Evolutionary conservation across 2,329 filamentous ascomycete species (phyloP), one percentile per base, ranked within the genome.

Genomic region (Neofusicoccum kwambonambiense): DNA sequence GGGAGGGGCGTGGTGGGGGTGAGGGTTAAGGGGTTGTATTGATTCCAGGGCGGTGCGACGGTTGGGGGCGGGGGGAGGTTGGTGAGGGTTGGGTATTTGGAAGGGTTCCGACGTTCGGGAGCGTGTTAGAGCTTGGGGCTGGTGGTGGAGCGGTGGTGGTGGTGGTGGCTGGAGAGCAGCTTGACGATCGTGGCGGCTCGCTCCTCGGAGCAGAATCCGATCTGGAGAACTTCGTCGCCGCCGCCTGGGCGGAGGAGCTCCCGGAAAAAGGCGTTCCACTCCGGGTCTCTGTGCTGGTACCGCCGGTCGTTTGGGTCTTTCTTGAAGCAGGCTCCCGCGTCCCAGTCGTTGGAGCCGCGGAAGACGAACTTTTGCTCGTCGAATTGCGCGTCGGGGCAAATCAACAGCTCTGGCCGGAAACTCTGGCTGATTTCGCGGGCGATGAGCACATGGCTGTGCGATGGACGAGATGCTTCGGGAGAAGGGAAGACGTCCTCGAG

Each of bases 1-100:
- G 65, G 66, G 17, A 65, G 63, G 7, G 68, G 67, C 22, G 70
- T 67, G 4, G 61, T 72, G 15, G 61, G 67, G 31, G 57, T 65
- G 19, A 56, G 51, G 51, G 17, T 56, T 3, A 41, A 27, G 35
- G 35, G 51, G 27, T 31, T 31, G 27, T 31, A 7, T 31, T 31
- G 27, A 31, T 31, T 31, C 22, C 22, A 22, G 22, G 22, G 22
- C 22, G 19, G 19, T 19, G 19, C 1, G 19, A 19, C 19, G 19
- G 19, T 19, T 19, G 19, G 19, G 27, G 27, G 27, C 3, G 3
- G 27, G 27, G 27, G 27, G 27, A 4, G 27, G 27, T 31, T 3
- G 27, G 27, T 31, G 2, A 19, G 19, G 19, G 19, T 19, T 19
- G 19, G 19, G 19, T 19, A 19, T 19, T 19, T 19, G 19, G 19